Evolutionary conservation across 169 alveolate genomes (phyloP).

Genomic region (Fabrea salina): DNA sequence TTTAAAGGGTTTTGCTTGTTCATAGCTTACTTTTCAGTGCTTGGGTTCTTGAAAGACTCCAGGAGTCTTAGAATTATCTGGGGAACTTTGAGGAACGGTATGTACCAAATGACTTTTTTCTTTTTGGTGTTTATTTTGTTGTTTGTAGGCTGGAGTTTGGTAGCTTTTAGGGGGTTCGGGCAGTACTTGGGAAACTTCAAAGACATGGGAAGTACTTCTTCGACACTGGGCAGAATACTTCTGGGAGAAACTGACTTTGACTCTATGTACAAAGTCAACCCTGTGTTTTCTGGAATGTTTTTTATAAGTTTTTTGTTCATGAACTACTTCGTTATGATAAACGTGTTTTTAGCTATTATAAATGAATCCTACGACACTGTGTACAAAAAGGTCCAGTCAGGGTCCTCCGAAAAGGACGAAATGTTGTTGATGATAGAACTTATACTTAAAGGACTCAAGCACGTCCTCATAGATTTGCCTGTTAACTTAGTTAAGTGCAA

Average conservation of each 20-base stretch:
- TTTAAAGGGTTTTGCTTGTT: conserved; percentile 11
- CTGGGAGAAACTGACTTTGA: conserved; percentile 25
- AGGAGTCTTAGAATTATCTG: conserved; percentile 9
- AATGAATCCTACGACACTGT: conserved; percentile 29
- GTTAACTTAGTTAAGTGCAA: too few species aligned
- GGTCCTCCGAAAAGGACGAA: not conserved
- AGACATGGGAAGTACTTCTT: conserved; percentile 3
- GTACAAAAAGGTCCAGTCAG: not conserved
- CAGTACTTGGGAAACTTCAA: not conserved
- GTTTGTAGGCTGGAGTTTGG: conserved; percentile 3
- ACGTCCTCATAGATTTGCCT: not conserved
- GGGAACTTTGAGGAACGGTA: conserved; percentile 26
- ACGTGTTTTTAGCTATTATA: conserved; percentile 30
- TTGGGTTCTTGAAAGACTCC: conserved; percentile 2
- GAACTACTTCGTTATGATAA: conserved; percentile 16
- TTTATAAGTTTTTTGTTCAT: conserved; percentile 12
- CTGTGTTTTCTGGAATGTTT: conserved; percentile 27
- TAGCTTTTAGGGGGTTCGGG: conserved; percentile 31
- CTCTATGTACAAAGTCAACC: not conserved
- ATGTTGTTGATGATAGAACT: conserved; percentile 13
- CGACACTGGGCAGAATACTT: conserved; percentile 3
- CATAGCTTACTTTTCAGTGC: not conserved
- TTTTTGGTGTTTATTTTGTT: conserved; percentile 21
- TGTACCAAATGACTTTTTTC: not conserved
- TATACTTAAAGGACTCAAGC: not conserved